Conservation (phyloP, 2,329 filamentous ascomycete genomes). For the Diaporthe australafricana region DNA sequence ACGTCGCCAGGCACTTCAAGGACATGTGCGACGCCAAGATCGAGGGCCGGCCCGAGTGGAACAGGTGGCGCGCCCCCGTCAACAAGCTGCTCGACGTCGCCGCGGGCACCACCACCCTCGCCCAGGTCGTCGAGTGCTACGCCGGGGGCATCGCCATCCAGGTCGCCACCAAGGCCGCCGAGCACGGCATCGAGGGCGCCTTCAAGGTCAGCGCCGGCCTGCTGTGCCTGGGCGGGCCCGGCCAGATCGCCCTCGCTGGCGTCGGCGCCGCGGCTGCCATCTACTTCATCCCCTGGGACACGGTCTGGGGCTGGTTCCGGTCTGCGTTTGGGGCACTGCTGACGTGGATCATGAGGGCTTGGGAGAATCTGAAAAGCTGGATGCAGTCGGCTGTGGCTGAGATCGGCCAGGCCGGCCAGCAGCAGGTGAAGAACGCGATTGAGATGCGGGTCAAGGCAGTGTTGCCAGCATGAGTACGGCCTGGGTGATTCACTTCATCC, state of each 20-base stretch:
- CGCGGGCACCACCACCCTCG: conserved; percentile 27
- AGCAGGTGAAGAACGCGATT: conserved; percentile 9
- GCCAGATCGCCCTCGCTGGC: conserved; percentile 33
- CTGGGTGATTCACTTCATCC: too few species aligned
- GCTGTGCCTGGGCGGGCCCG: conserved; percentile 33
- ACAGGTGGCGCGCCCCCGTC: conserved; percentile 36
- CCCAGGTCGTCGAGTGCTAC: conserved; percentile 37
- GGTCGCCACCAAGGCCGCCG: conserved; percentile 31
- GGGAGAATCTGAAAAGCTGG: conserved; percentile 37
- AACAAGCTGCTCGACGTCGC: conserved; percentile 38
- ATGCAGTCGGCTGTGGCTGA: background rate
- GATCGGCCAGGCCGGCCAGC: background rate
- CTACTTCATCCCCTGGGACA: conserved; percentile 37
- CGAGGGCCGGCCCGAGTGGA: conserved; percentile 34
- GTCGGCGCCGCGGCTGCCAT: conserved; percentile 32
- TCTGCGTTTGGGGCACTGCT: conserved; percentile 32
- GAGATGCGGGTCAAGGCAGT: conserved; percentile 16
- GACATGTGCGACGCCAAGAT: conserved; percentile 38
- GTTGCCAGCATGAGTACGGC: background rate
- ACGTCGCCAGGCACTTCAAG: conserved; percentile 33
- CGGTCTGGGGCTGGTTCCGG: conserved; percentile 36
- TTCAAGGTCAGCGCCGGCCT: conserved; percentile 33
- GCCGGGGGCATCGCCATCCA: conserved; percentile 36
- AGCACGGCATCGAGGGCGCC: conserved; percentile 32
- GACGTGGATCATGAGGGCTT: conserved; percentile 28